These are phyloP conservation scores for Pseudocohnilembus persalinus DNA, from an alignment of 169 alveolate genomes.

Conservation along the genomic window DNA sequence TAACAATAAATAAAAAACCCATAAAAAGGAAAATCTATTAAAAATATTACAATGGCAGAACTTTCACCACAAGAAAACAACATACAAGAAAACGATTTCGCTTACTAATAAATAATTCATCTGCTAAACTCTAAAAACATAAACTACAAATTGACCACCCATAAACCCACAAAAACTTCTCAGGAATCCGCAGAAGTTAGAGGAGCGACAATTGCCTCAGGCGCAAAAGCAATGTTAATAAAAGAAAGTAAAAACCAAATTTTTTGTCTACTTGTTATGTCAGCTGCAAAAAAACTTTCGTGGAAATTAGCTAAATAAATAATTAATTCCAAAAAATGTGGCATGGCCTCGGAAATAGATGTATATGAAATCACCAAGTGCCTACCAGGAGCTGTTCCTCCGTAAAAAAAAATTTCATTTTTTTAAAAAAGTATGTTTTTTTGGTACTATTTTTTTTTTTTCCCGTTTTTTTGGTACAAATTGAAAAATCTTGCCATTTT, in stretches of 20 bases:
- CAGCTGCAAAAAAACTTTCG: conserved; percentile 77
- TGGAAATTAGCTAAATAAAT: conserved; percentile 67
- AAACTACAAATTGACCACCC: conserved; percentile 42
- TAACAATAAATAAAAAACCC: no score
- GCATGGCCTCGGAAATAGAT: conserved; percentile 79
- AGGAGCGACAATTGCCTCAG: conserved; percentile 81
- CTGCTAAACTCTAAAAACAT: conserved; percentile 10
- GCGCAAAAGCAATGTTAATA: conserved; percentile 88
- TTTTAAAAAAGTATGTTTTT: no score
- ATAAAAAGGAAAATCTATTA: no score
- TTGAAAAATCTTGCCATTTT: no score
- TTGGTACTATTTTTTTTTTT: no score
- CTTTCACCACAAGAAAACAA: no score
- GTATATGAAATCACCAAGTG: conserved; percentile 70
- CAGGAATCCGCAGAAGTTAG: conserved; percentile 81
- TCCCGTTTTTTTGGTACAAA: no score
- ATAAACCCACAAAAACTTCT: conserved; percentile 77
- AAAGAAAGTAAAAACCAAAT: conserved; percentile 51
- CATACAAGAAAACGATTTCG: background rate
- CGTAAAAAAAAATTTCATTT: no score
- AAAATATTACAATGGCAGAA: no score
- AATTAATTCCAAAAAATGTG: conserved; percentile 61
- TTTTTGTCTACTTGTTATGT: conserved; percentile 72
- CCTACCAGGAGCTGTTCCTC: conserved; percentile 87
- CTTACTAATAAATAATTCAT: background rate